A percentile compares a stretch with the other conserved stretches of the same genome.
phyloP scores from a whole-genome alignment of 306 rosid species.

The Citrullus colocynthis region DNA sequence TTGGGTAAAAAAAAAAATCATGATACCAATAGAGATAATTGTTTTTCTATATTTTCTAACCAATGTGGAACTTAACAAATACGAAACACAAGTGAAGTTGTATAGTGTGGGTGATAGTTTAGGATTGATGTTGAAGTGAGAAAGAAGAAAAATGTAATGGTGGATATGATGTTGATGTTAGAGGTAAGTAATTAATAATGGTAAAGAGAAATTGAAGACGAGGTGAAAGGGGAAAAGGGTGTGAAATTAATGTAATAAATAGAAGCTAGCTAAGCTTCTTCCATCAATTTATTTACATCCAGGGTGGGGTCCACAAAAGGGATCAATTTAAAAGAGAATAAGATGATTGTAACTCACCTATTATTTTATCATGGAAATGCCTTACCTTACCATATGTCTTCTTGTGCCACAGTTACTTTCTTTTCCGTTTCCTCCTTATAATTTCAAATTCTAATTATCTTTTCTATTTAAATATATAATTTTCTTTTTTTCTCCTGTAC shows the following conservation, averaged over 20 bases:
- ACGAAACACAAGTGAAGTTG: too few relatives aligned
- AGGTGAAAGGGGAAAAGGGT: not conserved
- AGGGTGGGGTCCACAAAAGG: not conserved
- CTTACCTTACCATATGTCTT: not conserved
- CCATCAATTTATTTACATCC: not conserved
- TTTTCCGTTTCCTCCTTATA: too few relatives aligned
- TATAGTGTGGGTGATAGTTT: too few relatives aligned
- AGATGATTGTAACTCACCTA: not conserved
- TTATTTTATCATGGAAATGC: not conserved
- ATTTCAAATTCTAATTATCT: not conserved
- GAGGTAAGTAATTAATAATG: not conserved
- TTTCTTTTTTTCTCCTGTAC: not conserved
- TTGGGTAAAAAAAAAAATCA: too few relatives aligned
- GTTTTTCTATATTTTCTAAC: too few relatives aligned
- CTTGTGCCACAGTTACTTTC: not conserved
- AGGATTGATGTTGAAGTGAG: too few relatives aligned
- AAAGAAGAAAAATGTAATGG: too few relatives aligned
- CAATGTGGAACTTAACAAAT: too few relatives aligned
- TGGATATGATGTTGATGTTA: not conserved
- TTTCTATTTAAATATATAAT: not conserved
- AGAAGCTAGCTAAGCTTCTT: conserved; percentile 6
- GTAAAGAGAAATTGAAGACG: not conserved
- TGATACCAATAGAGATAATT: too few relatives aligned
- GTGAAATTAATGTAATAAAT: not conserved
- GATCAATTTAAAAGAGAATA: not conserved